These are phyloP conservation scores for Phoma herbarum DNA, from an alignment of 2,329 filamentous ascomycete species.

Conservation along the genomic window DNA sequence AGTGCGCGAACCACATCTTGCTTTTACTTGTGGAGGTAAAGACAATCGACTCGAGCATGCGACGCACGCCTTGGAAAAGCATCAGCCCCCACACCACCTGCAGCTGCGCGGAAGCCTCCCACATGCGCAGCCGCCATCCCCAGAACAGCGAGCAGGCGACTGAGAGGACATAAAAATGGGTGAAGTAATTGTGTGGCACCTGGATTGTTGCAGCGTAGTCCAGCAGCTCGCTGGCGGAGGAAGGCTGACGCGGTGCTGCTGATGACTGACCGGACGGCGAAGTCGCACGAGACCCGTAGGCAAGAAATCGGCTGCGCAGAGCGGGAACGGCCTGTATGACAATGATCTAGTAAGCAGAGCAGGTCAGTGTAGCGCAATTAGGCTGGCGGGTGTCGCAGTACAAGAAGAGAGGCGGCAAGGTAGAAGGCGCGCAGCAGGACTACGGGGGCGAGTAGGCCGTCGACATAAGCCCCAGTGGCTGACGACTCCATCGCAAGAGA, in stretches of 20 bases:
- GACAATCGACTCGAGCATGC: slow-evolving; percentile 76
- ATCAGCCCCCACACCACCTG: slow-evolving; percentile 75
- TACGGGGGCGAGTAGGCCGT: slow-evolving; percentile 26
- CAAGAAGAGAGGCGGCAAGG: slow-evolving; percentile 51
- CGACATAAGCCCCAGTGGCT: slow-evolving; percentile 13
- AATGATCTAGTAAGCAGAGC: slow-evolving; percentile 56
- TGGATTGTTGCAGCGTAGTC: slow-evolving; percentile 63
- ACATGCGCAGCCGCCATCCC: slow-evolving; percentile 68
- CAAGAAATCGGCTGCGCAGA: slow-evolving; percentile 64
- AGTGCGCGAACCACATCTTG: slow-evolving; percentile 87
- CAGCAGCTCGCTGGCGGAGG: slow-evolving; percentile 47
- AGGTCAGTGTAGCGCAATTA: slow-evolving; percentile 37
- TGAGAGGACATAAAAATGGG: slow-evolving; percentile 83
- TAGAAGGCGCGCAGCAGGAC: slow-evolving; percentile 49
- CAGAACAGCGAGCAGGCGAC: slow-evolving; percentile 76
- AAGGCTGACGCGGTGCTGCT: slow-evolving; percentile 16
- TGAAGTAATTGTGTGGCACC: slow-evolving; percentile 90
- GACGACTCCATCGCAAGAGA: slow-evolving; percentile 6
- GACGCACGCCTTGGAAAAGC: slow-evolving; percentile 75
- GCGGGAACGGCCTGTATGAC: slow-evolving; percentile 60
- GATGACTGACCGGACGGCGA: slow-evolving; percentile 15
- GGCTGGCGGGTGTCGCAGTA: slow-evolving; percentile 44
- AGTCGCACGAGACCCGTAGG: slow-evolving; percentile 66
- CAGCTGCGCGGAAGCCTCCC: slow-evolving; percentile 61
- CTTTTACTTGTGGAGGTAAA: slow-evolving; percentile 75